Evolutionary conservation across 1,284 basidiomycete genomes (phyloP), one percentile per base, ranked within the genome.

Genomic region (Sporisorium iseilematis-ciliati): DNA sequence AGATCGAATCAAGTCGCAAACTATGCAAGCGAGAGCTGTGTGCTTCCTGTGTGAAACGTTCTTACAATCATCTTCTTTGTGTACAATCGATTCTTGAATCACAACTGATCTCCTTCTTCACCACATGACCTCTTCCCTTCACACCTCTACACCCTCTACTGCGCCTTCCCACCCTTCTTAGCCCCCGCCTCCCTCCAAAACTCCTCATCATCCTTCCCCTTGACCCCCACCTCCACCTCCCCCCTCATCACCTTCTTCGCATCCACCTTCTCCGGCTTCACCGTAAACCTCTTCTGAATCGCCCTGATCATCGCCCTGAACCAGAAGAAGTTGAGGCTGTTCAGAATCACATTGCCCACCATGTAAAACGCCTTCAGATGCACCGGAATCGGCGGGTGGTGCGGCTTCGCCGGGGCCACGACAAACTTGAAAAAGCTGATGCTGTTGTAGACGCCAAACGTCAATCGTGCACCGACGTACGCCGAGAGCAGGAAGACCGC

Each of bases 321-420:
- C 86, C 86, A 86, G 74, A 85, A 83, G 33, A 85, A 85, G 82
- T 86, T 86, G 53, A 84, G 66, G 26, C 70, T 66, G 75, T 83
- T 83, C 42, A 83, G 64, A 10, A 64, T 63, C 3, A 78, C 45
- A 42, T 82, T 78, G 29, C 78, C 83, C n/a, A 69, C 35, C 51
- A 76, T 51, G 58, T 80, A 85, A 54, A 81, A 79, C 41, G 57
- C 20, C 46, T 71, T 56, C 46, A 74, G 54, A n/a, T 54, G 42
- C 12, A 33, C 7, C 7, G 75, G 70, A n/a, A 78, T 64, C 25
- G 69, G 42, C 6, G 76, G 65, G 25, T 56, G 55, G 46, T 82
- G 81, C 16, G 78, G 80, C 42, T 60, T 70, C 21, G 65, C 6
- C 0, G 80, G 80, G 20, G 78, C 77, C 12, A 78, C 60, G 63